Evolutionary conservation across 2,329 filamentous ascomycete genomes (phyloP).

Genomic region (Pseudopyrenochaeta lycopersici): DNA sequence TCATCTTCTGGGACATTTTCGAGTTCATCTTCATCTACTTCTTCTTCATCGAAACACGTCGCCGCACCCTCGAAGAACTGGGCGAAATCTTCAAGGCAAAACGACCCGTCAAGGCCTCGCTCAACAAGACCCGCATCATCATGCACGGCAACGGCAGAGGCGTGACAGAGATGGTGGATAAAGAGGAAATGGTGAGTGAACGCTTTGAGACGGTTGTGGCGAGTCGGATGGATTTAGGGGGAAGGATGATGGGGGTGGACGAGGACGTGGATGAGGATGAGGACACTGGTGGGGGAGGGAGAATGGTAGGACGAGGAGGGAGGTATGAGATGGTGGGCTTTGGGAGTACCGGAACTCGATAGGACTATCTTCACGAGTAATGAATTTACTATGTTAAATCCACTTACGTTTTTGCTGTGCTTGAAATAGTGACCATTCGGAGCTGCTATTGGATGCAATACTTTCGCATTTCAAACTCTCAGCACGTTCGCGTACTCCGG

Average conservation of each 20-base stretch:
- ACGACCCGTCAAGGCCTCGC: constrained; percentile 50
- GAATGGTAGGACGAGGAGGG: constrained; percentile 5
- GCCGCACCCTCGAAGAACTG: constrained; percentile 57
- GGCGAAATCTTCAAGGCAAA: constrained; percentile 53
- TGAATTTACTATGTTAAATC: no score
- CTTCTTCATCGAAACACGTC: constrained; percentile 49
- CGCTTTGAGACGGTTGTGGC: constrained; percentile 3
- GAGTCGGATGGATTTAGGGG: constrained; percentile 4
- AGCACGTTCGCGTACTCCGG: no score
- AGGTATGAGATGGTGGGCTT: constrained; percentile 17
- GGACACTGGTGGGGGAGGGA: constrained; percentile 3
- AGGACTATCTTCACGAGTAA: background rate
- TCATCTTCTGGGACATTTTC: constrained; percentile 54
- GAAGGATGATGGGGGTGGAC: background rate
- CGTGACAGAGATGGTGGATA: constrained; percentile 43
- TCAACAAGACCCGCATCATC: constrained; percentile 41
- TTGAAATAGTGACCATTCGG: no score
- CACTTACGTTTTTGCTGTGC: no score
- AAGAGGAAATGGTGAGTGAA: constrained; percentile 25
- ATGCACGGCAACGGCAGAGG: constrained; percentile 39
- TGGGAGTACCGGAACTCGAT: constrained; percentile 8
- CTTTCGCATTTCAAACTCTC: no score
- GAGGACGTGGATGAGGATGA: no score
- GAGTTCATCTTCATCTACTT: constrained; percentile 52
- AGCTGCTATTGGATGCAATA: no score